A percentile compares a stretch with the other conserved stretches of the same genome.
Conservation (phyloP, 257 asterid species). For the Avicennia marina region DNA sequence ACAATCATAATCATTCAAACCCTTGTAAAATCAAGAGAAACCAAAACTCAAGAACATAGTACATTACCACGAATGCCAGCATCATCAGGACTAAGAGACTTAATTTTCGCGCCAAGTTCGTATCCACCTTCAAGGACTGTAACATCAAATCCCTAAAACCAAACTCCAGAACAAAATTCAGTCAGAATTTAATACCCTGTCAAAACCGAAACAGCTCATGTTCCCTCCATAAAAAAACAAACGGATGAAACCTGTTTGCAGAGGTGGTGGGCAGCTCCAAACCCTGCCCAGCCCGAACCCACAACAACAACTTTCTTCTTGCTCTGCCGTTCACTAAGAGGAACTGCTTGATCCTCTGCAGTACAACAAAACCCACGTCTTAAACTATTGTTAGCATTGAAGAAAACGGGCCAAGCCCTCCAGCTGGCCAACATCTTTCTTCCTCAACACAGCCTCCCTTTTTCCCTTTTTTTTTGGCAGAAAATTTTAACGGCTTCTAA, state of each 20-base stretch:
- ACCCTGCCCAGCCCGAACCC: constrained; percentile 73
- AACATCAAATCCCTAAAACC: constrained; percentile 60
- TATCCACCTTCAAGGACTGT: constrained; percentile 71
- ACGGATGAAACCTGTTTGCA: constrained; percentile 40
- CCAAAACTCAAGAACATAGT: neutral
- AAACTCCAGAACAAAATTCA: neutral
- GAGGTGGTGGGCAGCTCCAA: constrained; percentile 64
- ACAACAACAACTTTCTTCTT: constrained; percentile 54
- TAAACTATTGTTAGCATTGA: constrained; percentile 4
- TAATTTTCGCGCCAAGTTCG: constrained; percentile 47
- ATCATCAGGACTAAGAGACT: constrained; percentile 53
- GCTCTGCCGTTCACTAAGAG: constrained; percentile 21
- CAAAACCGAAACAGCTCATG: neutral
- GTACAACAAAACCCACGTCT: constrained; percentile 36
- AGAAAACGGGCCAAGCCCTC: constrained; percentile 25
- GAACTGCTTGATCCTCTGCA: constrained; percentile 35
- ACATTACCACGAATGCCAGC: constrained; percentile 44
- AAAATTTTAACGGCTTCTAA: constrained; percentile 1
- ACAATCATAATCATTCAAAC: neutral
- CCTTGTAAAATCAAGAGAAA: neutral
- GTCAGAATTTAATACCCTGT: neutral
- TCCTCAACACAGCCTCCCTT: neutral
- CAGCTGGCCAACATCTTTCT: constrained; percentile 33
- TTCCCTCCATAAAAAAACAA: neutral
- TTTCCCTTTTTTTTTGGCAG: neutral